These are phyloP conservation scores for Podospora pseudopauciseta DNA, from an alignment of 495 filamentous ascomycete species.

Conservation along the genomic window DNA sequence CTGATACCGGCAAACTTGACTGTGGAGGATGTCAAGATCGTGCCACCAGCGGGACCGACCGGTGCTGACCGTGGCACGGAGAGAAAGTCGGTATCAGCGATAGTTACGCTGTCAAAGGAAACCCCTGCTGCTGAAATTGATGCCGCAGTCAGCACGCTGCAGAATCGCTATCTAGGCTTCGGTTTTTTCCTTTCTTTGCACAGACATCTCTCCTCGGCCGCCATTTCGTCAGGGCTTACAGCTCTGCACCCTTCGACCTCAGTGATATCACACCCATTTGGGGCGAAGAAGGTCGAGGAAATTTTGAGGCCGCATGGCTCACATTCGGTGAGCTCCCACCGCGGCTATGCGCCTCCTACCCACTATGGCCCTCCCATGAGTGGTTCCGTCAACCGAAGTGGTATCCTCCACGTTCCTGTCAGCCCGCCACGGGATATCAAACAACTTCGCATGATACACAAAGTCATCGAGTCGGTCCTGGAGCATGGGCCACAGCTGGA, in stretches of 20 bases:
- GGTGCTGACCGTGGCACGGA: slow-evolving; percentile 69
- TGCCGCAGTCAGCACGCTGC: slow-evolving; percentile 67
- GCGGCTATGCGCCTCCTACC: slow-evolving; percentile 77
- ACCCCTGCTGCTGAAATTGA: slow-evolving; percentile 86
- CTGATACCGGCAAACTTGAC: slow-evolving; percentile 64
- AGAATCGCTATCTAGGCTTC: slow-evolving; percentile 82
- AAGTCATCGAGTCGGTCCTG: slow-evolving; percentile 73
- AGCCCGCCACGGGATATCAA: slow-evolving; percentile 73
- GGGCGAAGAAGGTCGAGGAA: slow-evolving; percentile 66
- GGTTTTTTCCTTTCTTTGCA: slow-evolving; percentile 81
- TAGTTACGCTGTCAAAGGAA: slow-evolving; percentile 80
- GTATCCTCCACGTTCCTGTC: slow-evolving; percentile 67
- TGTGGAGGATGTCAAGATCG: slow-evolving; percentile 73
- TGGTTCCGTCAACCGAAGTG: slow-evolving; percentile 43
- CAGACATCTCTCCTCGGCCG: slow-evolving; percentile 80
- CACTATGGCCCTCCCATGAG: slow-evolving; percentile 53
- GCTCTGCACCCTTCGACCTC: slow-evolving; percentile 48
- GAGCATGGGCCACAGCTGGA: slow-evolving; percentile 86
- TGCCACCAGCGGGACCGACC: slow-evolving; percentile 43
- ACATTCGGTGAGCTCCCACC: slow-evolving; percentile 58
- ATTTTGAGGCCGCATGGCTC: slow-evolving; percentile 48
- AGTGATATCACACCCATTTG: slow-evolving; percentile 68
- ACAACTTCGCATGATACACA: slow-evolving; percentile 81
- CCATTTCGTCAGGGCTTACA: slow-evolving; percentile 55
- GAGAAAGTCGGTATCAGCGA: slow-evolving; percentile 73